These are phyloP conservation scores for Skeletonema tropicum DNA, from an alignment of 108 stramenopile genomes.

Conservation along the genomic window DNA sequence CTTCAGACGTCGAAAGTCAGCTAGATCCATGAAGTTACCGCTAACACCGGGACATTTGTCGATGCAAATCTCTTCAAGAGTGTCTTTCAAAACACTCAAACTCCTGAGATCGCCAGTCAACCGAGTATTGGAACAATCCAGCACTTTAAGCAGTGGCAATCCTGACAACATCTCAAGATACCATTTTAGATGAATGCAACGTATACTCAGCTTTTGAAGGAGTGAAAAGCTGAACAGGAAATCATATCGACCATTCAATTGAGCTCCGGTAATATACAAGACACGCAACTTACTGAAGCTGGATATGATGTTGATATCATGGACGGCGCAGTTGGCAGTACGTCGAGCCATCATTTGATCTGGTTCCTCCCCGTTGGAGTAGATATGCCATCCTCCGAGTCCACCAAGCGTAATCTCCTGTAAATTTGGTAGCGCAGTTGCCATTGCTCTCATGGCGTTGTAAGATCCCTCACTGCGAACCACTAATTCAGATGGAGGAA, in stretches of 20 bases:
- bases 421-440: not conserved
- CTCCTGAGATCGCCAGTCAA: not conserved
- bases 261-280: not conserved
- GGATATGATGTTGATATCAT: conserved; percentile 7
- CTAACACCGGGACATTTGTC: not conserved
- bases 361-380: not conserved
- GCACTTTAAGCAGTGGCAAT: not conserved
- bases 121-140: not conserved
- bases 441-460: not conserved
- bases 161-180: not conserved
- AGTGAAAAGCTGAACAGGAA: conserved; percentile 1
- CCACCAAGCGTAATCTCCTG: not conserved
- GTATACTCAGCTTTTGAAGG: not conserved
- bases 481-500: not conserved
- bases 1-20: conserved; percentile 14
- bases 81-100: conserved; percentile 2
- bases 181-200: not conserved
- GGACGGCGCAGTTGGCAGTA: not conserved
- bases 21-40: conserved; percentile 16
- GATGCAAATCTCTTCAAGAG: not conserved
- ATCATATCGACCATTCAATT: not conserved
- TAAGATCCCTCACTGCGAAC: not conserved
- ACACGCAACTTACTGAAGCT: not conserved
- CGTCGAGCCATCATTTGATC: not conserved
- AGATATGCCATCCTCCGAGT: not conserved